phyloP scores from a whole-genome alignment of 2,329 filamentous ascomycete genomes.

The Verticillium klebahnii region DNA sequence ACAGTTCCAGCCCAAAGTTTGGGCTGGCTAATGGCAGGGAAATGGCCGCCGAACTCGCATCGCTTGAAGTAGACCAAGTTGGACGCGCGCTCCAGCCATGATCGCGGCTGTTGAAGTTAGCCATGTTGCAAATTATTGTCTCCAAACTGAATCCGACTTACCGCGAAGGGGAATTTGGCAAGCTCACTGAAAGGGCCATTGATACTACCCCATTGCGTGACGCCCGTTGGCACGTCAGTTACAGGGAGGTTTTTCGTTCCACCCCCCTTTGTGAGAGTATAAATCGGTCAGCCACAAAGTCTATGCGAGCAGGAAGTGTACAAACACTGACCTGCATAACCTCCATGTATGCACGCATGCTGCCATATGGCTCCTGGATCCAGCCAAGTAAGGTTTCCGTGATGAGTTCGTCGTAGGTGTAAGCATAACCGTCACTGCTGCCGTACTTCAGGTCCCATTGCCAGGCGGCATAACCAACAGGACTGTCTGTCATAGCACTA shows the following conservation, averaged over 20 bases:
- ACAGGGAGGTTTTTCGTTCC: background rate
- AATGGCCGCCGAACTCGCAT: too few species aligned
- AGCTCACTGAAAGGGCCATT: background rate
- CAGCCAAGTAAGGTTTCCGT: background rate
- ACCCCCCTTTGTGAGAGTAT: too few species aligned
- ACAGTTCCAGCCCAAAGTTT: too few species aligned
- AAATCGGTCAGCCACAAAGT: background rate
- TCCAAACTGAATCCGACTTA: background rate
- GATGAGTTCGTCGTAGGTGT: background rate
- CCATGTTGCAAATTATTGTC: background rate
- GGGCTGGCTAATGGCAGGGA: too few species aligned
- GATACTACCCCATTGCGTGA: background rate
- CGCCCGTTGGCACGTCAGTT: background rate
- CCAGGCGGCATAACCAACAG: background rate
- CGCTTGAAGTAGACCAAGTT: background rate
- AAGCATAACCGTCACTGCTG: background rate
- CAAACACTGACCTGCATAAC: background rate
- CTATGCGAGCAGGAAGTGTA: background rate
- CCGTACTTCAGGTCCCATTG: background rate
- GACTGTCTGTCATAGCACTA: background rate
- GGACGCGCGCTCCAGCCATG: background rate
- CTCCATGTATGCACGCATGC: background rate
- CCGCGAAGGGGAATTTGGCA: background rate
- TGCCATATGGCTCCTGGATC: background rate
- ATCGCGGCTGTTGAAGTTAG: background rate